phyloP scores from a whole-genome alignment of 2,329 filamentous ascomycete species.

The Xylaria sp. region DNA sequence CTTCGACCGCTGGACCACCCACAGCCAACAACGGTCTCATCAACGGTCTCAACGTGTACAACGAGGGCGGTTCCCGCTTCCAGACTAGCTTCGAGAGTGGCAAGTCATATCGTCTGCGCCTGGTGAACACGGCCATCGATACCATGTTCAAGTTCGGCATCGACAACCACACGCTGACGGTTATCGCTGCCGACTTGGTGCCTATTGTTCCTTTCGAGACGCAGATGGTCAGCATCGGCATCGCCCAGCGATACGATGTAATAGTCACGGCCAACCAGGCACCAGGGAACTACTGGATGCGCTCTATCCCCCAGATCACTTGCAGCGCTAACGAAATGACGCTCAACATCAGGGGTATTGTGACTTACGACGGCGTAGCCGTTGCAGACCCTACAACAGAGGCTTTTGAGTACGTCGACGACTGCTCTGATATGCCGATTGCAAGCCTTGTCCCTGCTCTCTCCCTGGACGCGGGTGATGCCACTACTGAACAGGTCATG shows the following conservation, averaged over 20 bases:
- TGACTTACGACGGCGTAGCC: conserved; percentile 47
- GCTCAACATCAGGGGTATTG: conserved; percentile 55
- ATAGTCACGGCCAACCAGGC: conserved; percentile 50
- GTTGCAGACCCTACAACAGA: conserved; percentile 26
- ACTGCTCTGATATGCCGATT: conserved; percentile 46
- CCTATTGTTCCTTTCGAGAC: conserved; percentile 61
- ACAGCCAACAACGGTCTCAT: conserved; percentile 50
- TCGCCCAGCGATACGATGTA: conserved; percentile 52
- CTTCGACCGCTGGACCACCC: conserved; percentile 41
- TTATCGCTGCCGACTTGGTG: conserved; percentile 64
- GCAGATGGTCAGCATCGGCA: conserved; percentile 45
- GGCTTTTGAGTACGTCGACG: conserved; percentile 23
- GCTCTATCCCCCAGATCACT: conserved; percentile 49
- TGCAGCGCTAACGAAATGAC: conserved; percentile 50
- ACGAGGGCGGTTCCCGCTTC: conserved; percentile 44
- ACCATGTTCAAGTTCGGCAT: conserved; percentile 56
- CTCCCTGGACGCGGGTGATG: conserved; percentile 40
- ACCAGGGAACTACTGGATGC: conserved; percentile 54
- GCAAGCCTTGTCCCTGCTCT: conserved; percentile 46
- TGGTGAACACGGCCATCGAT: conserved; percentile 55
- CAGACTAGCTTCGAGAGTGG: conserved; percentile 48
- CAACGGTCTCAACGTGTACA: conserved; percentile 44
- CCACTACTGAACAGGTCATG: conserved; percentile 36
- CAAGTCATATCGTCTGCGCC: conserved; percentile 52
- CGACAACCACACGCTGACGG: conserved; percentile 61